Percentiles rank a stretch among this genome's conserved stretches.
These are phyloP conservation scores for Ceratobasidium sp. DNA, from an alignment of 1,284 basidiomycete genomes.

Conservation along the genomic window DNA sequence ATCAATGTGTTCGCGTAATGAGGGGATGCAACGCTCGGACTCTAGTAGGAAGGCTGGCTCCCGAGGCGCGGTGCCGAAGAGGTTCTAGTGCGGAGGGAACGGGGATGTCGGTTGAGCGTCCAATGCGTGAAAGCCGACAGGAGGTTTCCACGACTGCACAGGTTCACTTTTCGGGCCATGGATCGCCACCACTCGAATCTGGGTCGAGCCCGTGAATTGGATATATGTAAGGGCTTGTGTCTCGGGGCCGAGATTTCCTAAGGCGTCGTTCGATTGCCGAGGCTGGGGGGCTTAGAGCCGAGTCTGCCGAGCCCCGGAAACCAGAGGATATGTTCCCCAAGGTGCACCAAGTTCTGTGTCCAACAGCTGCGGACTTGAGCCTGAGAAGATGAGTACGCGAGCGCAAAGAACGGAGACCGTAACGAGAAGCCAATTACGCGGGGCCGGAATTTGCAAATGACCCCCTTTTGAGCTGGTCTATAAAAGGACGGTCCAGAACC, in stretches of 20 bases:
- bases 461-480: background rate
- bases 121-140: background rate
- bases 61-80: background rate
- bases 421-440: background rate
- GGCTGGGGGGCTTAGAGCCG: too few species aligned
- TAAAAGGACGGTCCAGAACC: conserved; percentile 9
- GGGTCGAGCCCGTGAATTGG: too few species aligned
- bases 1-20: background rate
- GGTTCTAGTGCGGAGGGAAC: background rate
- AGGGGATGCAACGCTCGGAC: background rate
- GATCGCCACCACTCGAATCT: too few species aligned
- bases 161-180: too few species aligned
- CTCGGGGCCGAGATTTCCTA: too few species aligned
- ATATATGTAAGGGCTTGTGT: too few species aligned
- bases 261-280: too few species aligned
- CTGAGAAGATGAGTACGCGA: too few species aligned
- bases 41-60: background rate
- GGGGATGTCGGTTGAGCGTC: background rate
- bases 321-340: too few species aligned
- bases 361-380: too few species aligned
- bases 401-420: background rate
- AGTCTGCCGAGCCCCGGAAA: too few species aligned
- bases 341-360: too few species aligned
- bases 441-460: background rate
- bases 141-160: background rate